These are phyloP conservation scores for Pythium folliculosum DNA, from an alignment of 352 stramenopile species.

Conservation along the genomic window DNA sequence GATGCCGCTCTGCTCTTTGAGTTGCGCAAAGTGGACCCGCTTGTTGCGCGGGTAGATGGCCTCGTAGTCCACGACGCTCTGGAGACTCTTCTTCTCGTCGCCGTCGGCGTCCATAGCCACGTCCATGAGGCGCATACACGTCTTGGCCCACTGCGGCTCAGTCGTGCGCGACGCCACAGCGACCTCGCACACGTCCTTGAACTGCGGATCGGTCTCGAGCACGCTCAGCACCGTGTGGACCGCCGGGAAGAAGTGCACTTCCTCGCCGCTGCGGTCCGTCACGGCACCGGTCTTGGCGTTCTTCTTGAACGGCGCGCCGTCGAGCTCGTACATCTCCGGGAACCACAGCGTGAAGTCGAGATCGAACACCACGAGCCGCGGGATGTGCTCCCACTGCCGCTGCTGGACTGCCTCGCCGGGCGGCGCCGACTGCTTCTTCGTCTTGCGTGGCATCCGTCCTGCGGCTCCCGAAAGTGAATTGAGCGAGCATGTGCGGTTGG, in stretches of 20 bases:
- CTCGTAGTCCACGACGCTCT: constrained; percentile 70
- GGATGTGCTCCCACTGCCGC: constrained; percentile 52
- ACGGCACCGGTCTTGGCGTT: constrained; percentile 58
- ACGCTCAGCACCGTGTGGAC: constrained; percentile 72
- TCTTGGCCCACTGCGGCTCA: constrained; percentile 75
- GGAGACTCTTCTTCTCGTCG: constrained; percentile 42
- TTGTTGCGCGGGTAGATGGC: constrained; percentile 89
- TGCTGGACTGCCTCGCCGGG: constrained; percentile 3
- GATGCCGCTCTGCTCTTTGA: constrained; percentile 89
- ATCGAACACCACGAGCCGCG: constrained; percentile 74
- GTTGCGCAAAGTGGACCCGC: constrained; percentile 90
- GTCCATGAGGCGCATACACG: constrained; percentile 77
- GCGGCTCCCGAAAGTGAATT: neutral
- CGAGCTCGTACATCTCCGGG: constrained; percentile 87
- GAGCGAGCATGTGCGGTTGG: neutral
- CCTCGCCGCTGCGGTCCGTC: constrained; percentile 61
- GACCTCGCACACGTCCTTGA: constrained; percentile 54
- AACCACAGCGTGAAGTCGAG: constrained; percentile 81
- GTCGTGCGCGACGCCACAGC: constrained; percentile 76
- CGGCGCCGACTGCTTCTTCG: constrained; percentile 12
- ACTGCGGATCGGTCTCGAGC: constrained; percentile 69
- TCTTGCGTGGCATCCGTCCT: constrained; percentile 28
- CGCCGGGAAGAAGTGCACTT: constrained; percentile 80
- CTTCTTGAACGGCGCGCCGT: constrained; percentile 78
- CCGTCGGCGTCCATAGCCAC: constrained; percentile 29